phyloP scores from a whole-genome alignment of 345 rosid genomes.

The Citrus inodora region DNA sequence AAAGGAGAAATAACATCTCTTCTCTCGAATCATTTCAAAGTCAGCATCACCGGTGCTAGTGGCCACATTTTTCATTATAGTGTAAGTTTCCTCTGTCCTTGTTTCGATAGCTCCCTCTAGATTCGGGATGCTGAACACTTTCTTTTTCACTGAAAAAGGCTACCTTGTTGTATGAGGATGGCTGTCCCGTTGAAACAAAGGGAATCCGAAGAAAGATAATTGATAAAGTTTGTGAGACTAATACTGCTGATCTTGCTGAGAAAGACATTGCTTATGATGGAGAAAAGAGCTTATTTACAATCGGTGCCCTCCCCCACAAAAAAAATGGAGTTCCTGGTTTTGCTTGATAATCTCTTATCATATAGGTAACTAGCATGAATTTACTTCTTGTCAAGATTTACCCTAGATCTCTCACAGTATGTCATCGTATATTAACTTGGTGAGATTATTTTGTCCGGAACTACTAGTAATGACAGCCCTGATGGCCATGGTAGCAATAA shows the following conservation, averaged over 20 bases:
- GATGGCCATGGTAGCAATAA: constrained; percentile 2
- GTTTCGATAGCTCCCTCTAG: neutral
- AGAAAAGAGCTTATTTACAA: constrained; percentile 47
- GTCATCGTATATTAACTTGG: neutral
- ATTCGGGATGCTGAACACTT: neutral
- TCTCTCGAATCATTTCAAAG: constrained; percentile 46
- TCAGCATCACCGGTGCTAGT: constrained; percentile 23
- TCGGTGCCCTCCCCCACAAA: constrained; percentile 35
- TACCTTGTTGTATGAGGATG: constrained; percentile 42
- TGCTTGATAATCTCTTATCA: constrained; percentile 36
- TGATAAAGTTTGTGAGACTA: constrained; percentile 38
- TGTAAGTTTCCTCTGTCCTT: constrained; percentile 18
- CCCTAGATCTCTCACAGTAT: neutral
- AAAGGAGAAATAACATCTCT: constrained; percentile 34
- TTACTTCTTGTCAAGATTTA: neutral
- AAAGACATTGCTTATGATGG: constrained; percentile 51
- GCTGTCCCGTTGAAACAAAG: constrained; percentile 37
- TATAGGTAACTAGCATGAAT: constrained; percentile 20
- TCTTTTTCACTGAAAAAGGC: constrained; percentile 21
- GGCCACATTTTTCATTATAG: constrained; percentile 42
- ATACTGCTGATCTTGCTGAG: constrained; percentile 33
- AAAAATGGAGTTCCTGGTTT: constrained; percentile 39
- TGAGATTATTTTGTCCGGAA: neutral
- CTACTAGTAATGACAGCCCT: constrained; percentile 23
- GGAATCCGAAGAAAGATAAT: constrained; percentile 45